These are phyloP conservation scores for Trametes elegans DNA, from an alignment of 768 basidiomycete species.

Conservation along the genomic window DNA sequence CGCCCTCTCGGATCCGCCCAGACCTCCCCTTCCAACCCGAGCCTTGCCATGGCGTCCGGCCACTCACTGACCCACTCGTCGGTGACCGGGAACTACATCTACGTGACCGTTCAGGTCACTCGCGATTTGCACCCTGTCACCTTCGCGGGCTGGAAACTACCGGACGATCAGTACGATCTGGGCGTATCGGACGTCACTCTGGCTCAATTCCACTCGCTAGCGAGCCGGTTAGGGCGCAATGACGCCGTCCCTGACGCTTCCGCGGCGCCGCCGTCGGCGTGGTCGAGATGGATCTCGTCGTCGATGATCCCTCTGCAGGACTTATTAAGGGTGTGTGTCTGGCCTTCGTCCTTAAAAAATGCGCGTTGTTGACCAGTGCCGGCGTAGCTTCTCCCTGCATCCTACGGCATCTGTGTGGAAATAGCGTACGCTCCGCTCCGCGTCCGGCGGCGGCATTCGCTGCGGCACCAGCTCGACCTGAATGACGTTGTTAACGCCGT, in stretches of 20 bases:
- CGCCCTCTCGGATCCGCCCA: slow-evolving; percentile 34
- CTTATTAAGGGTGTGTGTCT: slow-evolving; percentile 63
- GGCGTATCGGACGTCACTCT: slow-evolving; percentile 83
- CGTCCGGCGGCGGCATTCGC: slow-evolving; percentile 41
- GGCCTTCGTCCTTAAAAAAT: slow-evolving; percentile 9
- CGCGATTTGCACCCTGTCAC: slow-evolving; percentile 89
- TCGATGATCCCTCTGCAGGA: slow-evolving; percentile 73
- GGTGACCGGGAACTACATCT: slow-evolving; percentile 83
- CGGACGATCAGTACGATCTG: slow-evolving; percentile 69
- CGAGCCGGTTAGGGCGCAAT: slow-evolving; percentile 48
- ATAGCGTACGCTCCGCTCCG: slow-evolving; percentile 68
- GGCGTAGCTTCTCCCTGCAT: slow-evolving; percentile 41
- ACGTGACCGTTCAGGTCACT: slow-evolving; percentile 88
- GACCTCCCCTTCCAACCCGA: slow-evolving; percentile 66
- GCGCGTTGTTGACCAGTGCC: background rate
- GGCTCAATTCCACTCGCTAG: slow-evolving; percentile 73
- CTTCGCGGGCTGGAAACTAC: slow-evolving; percentile 73
- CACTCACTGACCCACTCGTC: slow-evolving; percentile 84
- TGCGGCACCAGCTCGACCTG: slow-evolving; percentile 60
- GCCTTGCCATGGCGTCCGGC: slow-evolving; percentile 40
- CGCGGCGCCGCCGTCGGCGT: slow-evolving; percentile 36
- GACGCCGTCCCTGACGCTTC: slow-evolving; percentile 22
- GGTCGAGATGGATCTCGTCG: slow-evolving; percentile 44
- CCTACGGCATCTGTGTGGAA: slow-evolving; percentile 79
- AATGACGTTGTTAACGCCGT: slow-evolving; percentile 86